These are phyloP conservation scores for Arthrobotrys megalospora DNA, from an alignment of 2,329 filamentous ascomycete species.

Conservation along the genomic window DNA sequence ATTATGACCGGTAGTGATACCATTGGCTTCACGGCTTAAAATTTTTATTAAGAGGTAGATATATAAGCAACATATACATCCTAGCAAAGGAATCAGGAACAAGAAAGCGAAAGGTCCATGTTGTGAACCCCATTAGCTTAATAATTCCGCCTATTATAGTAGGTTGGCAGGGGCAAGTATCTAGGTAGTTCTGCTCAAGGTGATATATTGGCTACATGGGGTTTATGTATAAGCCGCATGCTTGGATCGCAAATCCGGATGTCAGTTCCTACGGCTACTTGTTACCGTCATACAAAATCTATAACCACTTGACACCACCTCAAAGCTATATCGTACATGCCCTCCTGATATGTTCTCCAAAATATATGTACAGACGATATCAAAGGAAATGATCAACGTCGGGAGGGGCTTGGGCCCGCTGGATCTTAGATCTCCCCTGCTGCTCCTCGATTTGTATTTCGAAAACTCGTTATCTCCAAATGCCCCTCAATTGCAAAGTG, in stretches of 20 bases:
- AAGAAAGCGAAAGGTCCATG: constrained; percentile 34
- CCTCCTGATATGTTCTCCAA: neutral
- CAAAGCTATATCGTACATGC: constrained; percentile 24
- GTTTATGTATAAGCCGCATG: constrained; percentile 39
- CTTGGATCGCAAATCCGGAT: constrained; percentile 51
- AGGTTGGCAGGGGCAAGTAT: constrained; percentile 12
- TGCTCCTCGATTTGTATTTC: neutral
- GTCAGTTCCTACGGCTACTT: constrained; percentile 54
- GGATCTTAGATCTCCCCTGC: constrained; percentile 26
- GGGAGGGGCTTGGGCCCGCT: neutral
- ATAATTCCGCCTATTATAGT: constrained; percentile 46
- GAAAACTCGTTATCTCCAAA: constrained; percentile 1
- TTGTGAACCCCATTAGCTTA: constrained; percentile 29
- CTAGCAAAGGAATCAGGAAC: constrained; percentile 39
- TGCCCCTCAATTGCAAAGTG: neutral
- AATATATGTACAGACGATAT: constrained; percentile 29
- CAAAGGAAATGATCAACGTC: neutral
- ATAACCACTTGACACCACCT: constrained; percentile 28
- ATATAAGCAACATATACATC: neutral
- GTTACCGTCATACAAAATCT: constrained; percentile 23
- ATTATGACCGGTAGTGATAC: constrained; percentile 16
- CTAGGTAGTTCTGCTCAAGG: neutral
- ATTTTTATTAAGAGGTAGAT: neutral
- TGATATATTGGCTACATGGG: constrained; percentile 40
- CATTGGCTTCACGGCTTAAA: constrained; percentile 6